phyloP scores from a whole-genome alignment of 148 eudicot species.

The Pharnaceum exiguum region DNA sequence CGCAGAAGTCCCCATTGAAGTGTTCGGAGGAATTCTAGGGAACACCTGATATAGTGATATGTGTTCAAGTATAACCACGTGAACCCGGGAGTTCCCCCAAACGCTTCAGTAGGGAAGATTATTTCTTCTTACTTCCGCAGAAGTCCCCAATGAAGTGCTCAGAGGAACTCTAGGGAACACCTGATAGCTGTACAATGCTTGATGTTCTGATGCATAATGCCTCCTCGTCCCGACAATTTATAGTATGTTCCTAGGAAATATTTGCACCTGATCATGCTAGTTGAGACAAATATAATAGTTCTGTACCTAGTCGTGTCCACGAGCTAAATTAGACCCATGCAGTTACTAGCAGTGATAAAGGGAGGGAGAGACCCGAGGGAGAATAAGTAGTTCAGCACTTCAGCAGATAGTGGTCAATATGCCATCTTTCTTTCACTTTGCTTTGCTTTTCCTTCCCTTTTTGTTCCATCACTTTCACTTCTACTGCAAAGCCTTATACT shows the following conservation, averaged over 20 bases:
- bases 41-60: background rate
- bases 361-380: no score
- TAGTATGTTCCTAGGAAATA: no score
- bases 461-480: background rate
- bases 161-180: slow-evolving; percentile 28
- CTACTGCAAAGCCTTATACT: no score
- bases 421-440: background rate
- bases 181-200: background rate
- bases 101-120: slow-evolving; percentile 17
- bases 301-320: slow-evolving; percentile 11
- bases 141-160: slow-evolving; percentile 18
- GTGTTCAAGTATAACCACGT: background rate
- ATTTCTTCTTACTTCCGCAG: background rate
- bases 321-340: slow-evolving; percentile 4
- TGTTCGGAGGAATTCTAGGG: slow-evolving; percentile 1
- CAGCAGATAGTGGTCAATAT: background rate
- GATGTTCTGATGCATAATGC: background rate
- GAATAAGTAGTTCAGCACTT: no score
- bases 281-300: no score
- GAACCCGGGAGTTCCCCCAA: slow-evolving; percentile 31
- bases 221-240: background rate
- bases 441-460: background rate
- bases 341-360: no score
- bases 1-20: slow-evolving; percentile 1
- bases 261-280: background rate